Evolutionary conservation across 169 alveolate genomes (phyloP).

Genomic region (Plasmodium cynomolgi): DNA sequence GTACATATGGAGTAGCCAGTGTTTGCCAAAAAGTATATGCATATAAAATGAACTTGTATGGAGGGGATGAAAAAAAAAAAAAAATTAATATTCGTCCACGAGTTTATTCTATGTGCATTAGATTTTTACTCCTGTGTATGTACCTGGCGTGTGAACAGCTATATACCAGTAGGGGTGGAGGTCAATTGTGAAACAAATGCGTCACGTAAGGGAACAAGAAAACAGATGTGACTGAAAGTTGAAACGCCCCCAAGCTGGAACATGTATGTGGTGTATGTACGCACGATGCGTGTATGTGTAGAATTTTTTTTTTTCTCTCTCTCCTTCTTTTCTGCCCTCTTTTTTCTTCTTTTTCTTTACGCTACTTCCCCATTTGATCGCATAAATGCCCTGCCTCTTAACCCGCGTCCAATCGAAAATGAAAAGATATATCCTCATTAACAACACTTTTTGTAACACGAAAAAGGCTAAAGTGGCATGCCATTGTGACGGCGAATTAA

Average conservation of each 20-base stretch:
- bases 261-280: background rate
- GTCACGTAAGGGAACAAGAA: background rate
- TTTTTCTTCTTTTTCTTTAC: background rate
- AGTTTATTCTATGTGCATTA: background rate
- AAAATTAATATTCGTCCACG: background rate
- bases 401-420: conserved; percentile 15
- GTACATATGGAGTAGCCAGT: background rate
- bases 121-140: background rate
- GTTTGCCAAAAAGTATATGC: background rate
- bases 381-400: background rate
- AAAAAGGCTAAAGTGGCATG: conserved; percentile 55
- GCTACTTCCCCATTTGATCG: background rate
- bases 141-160: background rate
- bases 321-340: background rate
- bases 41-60: background rate
- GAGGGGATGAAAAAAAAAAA: background rate
- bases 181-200: background rate
- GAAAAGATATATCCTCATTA: conserved; percentile 52
- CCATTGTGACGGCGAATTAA: conserved; percentile 39
- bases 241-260: background rate
- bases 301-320: background rate
- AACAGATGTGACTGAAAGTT: background rate
- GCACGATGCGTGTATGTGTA: background rate
- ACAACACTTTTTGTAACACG: conserved; percentile 3
- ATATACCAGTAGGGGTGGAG: background rate